Percentiles rank a stretch among this genome's conserved stretches.
Evolutionary conservation across 139 green algal genomes (phyloP).

Genomic region (Pleodorina starrii): DNA sequence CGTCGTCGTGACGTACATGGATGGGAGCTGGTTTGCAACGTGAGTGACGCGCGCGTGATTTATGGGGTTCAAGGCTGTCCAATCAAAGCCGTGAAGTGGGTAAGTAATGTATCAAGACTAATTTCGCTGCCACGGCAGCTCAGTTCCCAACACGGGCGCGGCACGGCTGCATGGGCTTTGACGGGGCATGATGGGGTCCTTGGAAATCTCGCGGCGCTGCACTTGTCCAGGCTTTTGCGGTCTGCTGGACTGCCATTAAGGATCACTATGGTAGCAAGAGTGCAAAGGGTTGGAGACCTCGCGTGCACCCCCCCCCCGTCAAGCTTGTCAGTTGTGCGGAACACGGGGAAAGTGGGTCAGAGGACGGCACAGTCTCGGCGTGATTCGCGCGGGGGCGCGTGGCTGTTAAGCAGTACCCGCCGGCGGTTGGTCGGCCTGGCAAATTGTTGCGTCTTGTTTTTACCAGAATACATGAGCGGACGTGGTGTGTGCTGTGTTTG

Average conservation of each 20-base stretch:
- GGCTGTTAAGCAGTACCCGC: background rate
- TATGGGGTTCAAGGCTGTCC: background rate
- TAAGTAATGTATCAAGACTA: constrained; percentile 22
- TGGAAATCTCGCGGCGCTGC: background rate
- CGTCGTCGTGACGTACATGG: background rate
- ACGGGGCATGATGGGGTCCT: background rate
- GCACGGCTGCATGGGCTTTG: background rate
- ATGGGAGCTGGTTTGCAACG: background rate
- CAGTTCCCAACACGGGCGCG: background rate
- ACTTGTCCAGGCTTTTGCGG: background rate
- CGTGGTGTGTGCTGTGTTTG: constrained; percentile 1
- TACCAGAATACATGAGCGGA: constrained; percentile 27
- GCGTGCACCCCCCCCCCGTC: too few species aligned
- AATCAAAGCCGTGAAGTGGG: background rate
- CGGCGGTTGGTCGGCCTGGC: background rate
- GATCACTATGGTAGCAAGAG: too few species aligned
- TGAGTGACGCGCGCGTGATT: constrained; percentile 30
- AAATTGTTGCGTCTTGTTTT: background rate
- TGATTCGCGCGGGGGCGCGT: background rate
- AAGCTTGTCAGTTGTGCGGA: background rate
- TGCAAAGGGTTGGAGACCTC: too few species aligned
- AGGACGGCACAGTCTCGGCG: background rate
- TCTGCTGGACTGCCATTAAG: background rate
- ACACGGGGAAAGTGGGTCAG: background rate
- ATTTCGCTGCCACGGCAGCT: background rate